phyloP scores from a whole-genome alignment of 805 yeast species.

The Metschnikowia kunwiensis region DNA sequence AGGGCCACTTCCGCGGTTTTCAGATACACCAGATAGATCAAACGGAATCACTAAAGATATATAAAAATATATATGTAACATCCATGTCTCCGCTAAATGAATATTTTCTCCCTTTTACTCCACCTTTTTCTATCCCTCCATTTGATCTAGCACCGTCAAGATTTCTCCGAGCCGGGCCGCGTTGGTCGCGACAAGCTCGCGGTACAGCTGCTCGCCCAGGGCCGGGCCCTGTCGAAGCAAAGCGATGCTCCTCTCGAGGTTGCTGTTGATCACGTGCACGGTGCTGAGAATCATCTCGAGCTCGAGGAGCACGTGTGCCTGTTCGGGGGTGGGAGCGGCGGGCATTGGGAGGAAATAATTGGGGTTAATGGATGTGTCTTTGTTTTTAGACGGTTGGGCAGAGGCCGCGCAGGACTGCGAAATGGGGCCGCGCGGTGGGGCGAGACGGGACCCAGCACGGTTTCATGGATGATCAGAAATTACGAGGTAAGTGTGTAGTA shows the following conservation, averaged over 20 bases:
- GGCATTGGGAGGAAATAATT: not conserved
- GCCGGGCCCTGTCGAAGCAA: constrained; percentile 15
- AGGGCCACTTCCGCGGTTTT: too few species aligned
- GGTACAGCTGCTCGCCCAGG: constrained; percentile 8
- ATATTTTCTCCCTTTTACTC: not conserved
- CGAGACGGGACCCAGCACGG: too few species aligned
- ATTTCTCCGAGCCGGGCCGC: constrained; percentile 19
- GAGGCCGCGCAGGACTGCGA: too few species aligned
- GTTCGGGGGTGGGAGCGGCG: constrained; percentile 12
- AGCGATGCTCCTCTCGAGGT: constrained; percentile 24
- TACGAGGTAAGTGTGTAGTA: too few species aligned
- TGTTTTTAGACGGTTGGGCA: too few species aligned
- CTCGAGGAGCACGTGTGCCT: constrained; percentile 30
- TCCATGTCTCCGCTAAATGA: too few species aligned
- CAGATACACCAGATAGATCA: too few species aligned
- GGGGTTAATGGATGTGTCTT: too few species aligned
- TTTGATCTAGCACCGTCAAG: constrained; percentile 12
- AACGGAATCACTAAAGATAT: too few species aligned
- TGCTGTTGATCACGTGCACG: constrained; percentile 28
- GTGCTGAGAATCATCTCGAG: constrained; percentile 35
- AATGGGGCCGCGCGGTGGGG: too few species aligned
- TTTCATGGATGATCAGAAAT: too few species aligned
- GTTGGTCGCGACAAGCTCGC: constrained; percentile 20
- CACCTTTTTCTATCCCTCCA: not conserved
- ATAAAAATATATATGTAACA: too few species aligned